Base-by-base conservation (phyloP, 352 stramenopile species). In the Saprolegnia parasitica region DNA sequence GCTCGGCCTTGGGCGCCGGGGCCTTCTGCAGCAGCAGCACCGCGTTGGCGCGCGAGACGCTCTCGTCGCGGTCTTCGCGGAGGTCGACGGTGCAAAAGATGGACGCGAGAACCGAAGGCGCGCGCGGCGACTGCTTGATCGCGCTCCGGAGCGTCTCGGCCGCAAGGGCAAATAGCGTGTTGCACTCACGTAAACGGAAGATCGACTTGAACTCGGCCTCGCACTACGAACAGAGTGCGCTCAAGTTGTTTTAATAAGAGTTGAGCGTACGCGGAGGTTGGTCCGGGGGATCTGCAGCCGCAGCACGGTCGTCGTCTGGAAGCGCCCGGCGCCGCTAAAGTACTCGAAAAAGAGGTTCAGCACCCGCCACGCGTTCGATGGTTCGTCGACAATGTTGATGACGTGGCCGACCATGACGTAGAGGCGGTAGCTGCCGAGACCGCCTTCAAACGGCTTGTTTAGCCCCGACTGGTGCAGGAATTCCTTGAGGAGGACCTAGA, bases 361-460 rank as follows among this genome's bases (percentile, higher is more conserved):
- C 24, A 84, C 65, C 8, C 57, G 64, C 0, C 73, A 79, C 5
- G 77, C 54, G 52, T 71, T 54, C 3, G 56, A 26, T 39, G 18
- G 66, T 15, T 32, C 72, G 50, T 35, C 65, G 42, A 11, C 40
- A 21, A 35, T n/a, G n/a, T 37, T 65, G 32, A 90, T 84, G 16
- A 93, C 74, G 56, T 78, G 85, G 10, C 82, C 83, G 23, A 91
- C 80, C 83, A 93, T 91, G 70, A 91, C 80, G 55, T 93, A 93
- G 21, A 93, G 71, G 2, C 86, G 80, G 66, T 87, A 93, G 72
- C 86, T 91, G 5, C 83, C 86, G 15, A 93, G 72, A 0, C 86
- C 86, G 18, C 83, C 86, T 11, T 83, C 90, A 65, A 88, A 91
- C 8, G 82, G 86, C 55, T 91, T 93, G 76, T 91, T 82, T 5